Conservation (phyloP, 192 early-diverging fungal species). For the Umbelopsis sp. region DNA sequence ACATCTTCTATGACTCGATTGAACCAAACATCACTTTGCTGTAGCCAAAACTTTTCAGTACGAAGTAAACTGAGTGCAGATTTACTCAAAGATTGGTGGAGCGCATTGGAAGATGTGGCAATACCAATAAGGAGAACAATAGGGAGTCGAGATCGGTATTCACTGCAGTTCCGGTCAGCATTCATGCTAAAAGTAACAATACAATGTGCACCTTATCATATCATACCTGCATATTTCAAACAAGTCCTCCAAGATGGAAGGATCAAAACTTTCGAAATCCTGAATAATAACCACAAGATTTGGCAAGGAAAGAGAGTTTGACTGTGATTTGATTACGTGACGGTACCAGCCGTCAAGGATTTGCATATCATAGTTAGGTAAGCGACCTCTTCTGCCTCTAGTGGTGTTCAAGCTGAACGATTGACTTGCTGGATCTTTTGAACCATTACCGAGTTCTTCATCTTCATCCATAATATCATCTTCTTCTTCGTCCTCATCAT, state of each 20-base stretch:
- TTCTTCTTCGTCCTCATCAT: conserved; percentile 31
- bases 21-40: conserved; percentile 73
- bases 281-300: conserved; percentile 78
- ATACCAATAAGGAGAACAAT: conserved; percentile 83
- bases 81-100: conserved; percentile 82
- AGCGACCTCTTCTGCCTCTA: conserved; percentile 25
- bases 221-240: conserved; percentile 70
- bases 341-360: conserved; percentile 71
- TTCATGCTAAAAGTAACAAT: too few relatives aligned
- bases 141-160: conserved; percentile 71
- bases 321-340: conserved; percentile 26
- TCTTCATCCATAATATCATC: conserved; percentile 43
- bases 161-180: conserved; percentile 38
- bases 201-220: background rate
- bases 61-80: conserved; percentile 71
- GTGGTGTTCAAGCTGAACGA: background rate
- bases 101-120: conserved; percentile 81
- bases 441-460: background rate
- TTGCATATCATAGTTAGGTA: conserved; percentile 67
- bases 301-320: conserved; percentile 1
- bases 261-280: conserved; percentile 86
- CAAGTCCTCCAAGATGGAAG: conserved; percentile 72
- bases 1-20: conserved; percentile 68
- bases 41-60: conserved; percentile 79
- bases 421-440: background rate